Conservation (phyloP, 495 filamentous ascomycete species). For the Astrocystis sublimbata region DNA sequence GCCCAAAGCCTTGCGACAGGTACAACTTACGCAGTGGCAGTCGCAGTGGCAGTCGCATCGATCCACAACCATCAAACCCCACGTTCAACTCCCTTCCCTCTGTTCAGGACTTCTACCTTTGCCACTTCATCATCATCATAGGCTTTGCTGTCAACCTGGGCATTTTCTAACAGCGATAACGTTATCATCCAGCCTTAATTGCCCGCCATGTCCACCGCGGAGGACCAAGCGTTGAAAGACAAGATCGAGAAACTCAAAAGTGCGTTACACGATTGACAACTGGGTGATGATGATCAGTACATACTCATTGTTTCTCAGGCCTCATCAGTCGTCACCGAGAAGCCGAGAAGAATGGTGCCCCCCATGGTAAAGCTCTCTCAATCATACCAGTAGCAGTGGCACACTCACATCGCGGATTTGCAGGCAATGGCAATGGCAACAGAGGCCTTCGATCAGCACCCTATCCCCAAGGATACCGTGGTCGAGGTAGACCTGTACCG, state of each 20-base stretch:
- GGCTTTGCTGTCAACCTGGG: not conserved
- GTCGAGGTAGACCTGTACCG: conserved; percentile 46
- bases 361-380: conserved; percentile 15
- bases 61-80: not conserved
- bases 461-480: conserved; percentile 47
- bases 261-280: conserved; percentile 38
- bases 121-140: not conserved
- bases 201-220: conserved; percentile 61
- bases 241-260: conserved; percentile 76
- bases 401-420: not conserved
- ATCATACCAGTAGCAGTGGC: not conserved
- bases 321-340: conserved; percentile 80
- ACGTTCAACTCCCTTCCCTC: not conserved
- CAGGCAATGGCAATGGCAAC: not conserved
- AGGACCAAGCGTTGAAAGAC: conserved; percentile 70
- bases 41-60: no score
- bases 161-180: conserved; percentile 17
- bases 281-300: not conserved
- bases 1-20: not conserved
- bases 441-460: conserved; percentile 32
- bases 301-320: conserved; percentile 47
- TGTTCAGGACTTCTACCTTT: not conserved
- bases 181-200: conserved; percentile 20
- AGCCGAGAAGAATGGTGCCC: conserved; percentile 51
- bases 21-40: not conserved